A percentile compares a stretch with the other conserved stretches of the same genome.
Conservation (phyloP, 768 basidiomycete genomes). For the Pleurotus salmoneostramineus region DNA sequence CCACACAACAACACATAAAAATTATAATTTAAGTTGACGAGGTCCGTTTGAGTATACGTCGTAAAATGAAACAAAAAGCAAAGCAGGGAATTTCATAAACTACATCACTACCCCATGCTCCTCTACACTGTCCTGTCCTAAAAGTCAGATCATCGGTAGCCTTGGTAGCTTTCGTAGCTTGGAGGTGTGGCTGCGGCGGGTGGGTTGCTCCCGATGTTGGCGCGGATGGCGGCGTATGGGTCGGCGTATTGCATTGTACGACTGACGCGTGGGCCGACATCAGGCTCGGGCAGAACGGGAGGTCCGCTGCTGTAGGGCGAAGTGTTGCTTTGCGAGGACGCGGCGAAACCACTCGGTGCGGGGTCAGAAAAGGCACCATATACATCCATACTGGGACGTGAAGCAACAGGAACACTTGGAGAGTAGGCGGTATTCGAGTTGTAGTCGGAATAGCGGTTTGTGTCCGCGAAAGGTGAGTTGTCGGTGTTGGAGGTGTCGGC, state of each 20-base stretch:
- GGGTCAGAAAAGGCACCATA: constrained; percentile 93
- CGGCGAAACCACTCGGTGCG: constrained; percentile 70
- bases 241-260: constrained; percentile 94
- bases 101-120: no score
- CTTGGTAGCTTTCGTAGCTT: constrained; percentile 51
- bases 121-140: constrained; percentile 1
- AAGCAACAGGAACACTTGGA: constrained; percentile 25
- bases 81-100: no score
- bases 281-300: constrained; percentile 35
- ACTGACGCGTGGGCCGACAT: constrained; percentile 59
- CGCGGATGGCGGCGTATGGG: constrained; percentile 80
- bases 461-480: constrained; percentile 51
- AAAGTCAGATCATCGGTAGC: constrained; percentile 47
- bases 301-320: constrained; percentile 22
- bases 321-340: constrained; percentile 22
- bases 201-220: constrained; percentile 37
- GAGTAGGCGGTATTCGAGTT: constrained; percentile 20
- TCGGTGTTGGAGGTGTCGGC: constrained; percentile 25
- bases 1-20: not conserved
- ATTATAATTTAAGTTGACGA: not conserved
- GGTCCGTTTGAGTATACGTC: no score
- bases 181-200: constrained; percentile 30
- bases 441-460: constrained; percentile 42
- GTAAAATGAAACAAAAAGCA: no score
- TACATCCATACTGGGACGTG: constrained; percentile 74